Evolutionary conservation across 2,329 filamentous ascomycete genomes (phyloP).

Genomic region (Penicillium corylophilum): DNA sequence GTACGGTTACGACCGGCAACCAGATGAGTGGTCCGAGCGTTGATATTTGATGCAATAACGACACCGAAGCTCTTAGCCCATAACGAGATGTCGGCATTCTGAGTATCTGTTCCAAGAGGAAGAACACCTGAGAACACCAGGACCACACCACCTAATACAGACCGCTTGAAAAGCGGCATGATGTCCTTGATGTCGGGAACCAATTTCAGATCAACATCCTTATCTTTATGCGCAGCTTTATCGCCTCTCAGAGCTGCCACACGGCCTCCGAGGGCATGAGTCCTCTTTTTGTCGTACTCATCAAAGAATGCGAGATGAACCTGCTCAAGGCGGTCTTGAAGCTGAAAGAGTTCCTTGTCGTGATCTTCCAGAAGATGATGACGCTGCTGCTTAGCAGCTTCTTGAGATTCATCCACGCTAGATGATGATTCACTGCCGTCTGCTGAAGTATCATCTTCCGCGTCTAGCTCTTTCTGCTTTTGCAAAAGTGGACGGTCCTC

Average conservation of each 20-base stretch:
- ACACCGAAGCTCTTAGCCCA: conserved; percentile 88
- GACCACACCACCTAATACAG: conserved; percentile 70
- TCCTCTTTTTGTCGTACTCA: conserved; percentile 65
- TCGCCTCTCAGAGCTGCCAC: conserved; percentile 53
- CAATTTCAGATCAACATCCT: conserved; percentile 53
- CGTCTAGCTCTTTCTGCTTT: conserved; percentile 87
- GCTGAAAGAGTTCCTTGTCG: conserved; percentile 74
- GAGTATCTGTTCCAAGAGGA: conserved; percentile 74
- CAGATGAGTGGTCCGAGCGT: conserved; percentile 50
- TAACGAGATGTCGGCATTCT: conserved; percentile 79
- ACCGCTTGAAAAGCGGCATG: conserved; percentile 77
- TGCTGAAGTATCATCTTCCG: conserved; percentile 66
- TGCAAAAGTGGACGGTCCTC: conserved; percentile 86
- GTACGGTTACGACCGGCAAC: conserved; percentile 67
- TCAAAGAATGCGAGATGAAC: conserved; percentile 81
- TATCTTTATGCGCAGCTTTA: conserved; percentile 41
- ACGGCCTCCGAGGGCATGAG: conserved; percentile 46
- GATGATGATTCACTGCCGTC: conserved; percentile 51
- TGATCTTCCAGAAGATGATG: conserved; percentile 86
- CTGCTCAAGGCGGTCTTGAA: conserved; percentile 72
- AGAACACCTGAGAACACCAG: conserved; percentile 91
- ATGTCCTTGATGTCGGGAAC: conserved; percentile 84
- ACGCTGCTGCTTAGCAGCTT: conserved; percentile 48
- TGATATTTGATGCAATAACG: conserved; percentile 47
- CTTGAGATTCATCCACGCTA: conserved; percentile 42